Base-by-base conservation (phyloP, 2,329 filamentous ascomycete genomes). In the Amauroascus niger region DNA sequence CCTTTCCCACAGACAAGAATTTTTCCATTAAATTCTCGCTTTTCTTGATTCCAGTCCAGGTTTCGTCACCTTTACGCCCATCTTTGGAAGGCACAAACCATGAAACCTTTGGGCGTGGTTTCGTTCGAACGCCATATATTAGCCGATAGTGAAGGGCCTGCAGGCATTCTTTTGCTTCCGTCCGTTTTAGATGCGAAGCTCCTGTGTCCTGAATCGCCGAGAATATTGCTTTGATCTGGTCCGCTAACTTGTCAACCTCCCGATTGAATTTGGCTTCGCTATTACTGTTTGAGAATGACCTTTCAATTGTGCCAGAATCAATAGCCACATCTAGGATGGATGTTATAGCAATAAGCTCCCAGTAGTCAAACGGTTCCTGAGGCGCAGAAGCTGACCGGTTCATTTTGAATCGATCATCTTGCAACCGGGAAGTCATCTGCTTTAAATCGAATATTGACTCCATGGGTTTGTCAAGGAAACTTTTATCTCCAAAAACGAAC, bases 111-210 rank as follows among this genome's bases (percentile, higher is more conserved):
- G 74, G 74, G 48, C 72, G 76, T 44, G 74, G 76, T 60, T 78
- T 79, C 9, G 86, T 86, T 47, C 88, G 77, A 46, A 91, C 83
- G 2, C 80, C 78, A 64, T 85, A 82, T 45, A 82, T 71, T 13
- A 96, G 74, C 53, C 90, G 80, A 62, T 86, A 82, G 55, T 83
- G 78, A n/a, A 95, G 71, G 54, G 82, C 78, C 62, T 94, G 86
- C 37, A 95, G 75, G 9, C 78, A 76, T 52, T 82, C 82, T 69
- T 95, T 95, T 11, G 86, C 82, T 63, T 94, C 82, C 28, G 87
- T 85, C 28, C 86, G 79, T 14, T 79, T 78, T 55, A 93, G 75
- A 61, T 86, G 81, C 20, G 81, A 81, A 43, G 87, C 84, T 39
- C 87, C 87, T 1, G 83, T 78, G 62, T 89, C 87, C 55, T 83